Evolutionary conservation across 2,329 filamentous ascomycete genomes (phyloP), one percentile per base, ranked within the genome.

Genomic region (Ophiocordyceps sinensis): DNA sequence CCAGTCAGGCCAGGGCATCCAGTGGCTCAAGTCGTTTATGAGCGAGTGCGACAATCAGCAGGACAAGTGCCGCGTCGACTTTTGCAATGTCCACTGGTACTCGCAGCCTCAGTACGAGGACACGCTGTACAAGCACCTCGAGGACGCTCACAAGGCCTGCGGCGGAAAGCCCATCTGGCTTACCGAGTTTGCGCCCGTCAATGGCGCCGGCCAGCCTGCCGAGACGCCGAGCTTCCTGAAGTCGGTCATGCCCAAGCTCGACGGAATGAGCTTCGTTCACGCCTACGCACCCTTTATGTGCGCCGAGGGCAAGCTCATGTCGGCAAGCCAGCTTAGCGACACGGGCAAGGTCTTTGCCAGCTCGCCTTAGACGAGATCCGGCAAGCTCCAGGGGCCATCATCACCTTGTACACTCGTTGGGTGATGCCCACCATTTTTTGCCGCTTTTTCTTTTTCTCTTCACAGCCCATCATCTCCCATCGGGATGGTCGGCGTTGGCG

Each of bases 21-120:
- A 64, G 42, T 82, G 74, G 70, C 66, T 82, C 41, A 55, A 59
- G 44, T 43, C 55, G 35, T 82, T 71, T 58, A 56, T 79, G 44
- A 44, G 47, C 7, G 65, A 66, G 5, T 82, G 77, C 59, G 52
- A 59, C 37, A 56, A 28, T 3, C 38, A 28, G 29, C 29, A 10
- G 19, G 31, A 57, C 19, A 30, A 23, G 41, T 81, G 77, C 65
- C 51, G 60, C 31, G 67, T 71, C 44, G 73, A 80, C 59, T 79
- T 77, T 57, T 70, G 76, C 59, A 65, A 68, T 54, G 63, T 75
- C 37, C 78, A 82, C 62, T 81, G 76, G 75, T 82, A 82, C 61
- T 70, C 69, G 38, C 57, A 58, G 34, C 61, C 68, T 14, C 53
- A 64, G 40, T 66, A 66, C 43, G 54, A 60, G 23, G 57, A 67